phyloP scores from a whole-genome alignment of 345 rosid species.

The Rhizophora apiculata region DNA sequence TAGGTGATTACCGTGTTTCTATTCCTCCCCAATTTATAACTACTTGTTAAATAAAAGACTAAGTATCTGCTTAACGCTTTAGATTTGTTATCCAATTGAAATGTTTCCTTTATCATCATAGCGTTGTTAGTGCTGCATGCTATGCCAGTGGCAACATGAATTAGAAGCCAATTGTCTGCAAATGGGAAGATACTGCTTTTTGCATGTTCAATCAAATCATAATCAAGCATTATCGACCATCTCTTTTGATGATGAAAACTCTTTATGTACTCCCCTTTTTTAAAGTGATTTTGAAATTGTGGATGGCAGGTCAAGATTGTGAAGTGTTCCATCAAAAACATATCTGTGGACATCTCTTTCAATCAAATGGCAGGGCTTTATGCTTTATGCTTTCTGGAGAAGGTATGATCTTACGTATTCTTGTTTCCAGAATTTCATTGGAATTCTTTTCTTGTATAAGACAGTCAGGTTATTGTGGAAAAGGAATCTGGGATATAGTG shows the following conservation, averaged over 20 bases:
- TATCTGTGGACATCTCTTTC: slow-evolving; percentile 88
- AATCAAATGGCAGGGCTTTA: slow-evolving; percentile 84
- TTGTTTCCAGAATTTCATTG: not conserved
- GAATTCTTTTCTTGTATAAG: not conserved
- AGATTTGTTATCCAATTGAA: not conserved
- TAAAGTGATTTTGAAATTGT: slow-evolving; percentile 18
- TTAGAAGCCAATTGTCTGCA: too few species aligned
- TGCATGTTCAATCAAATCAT: too few species aligned
- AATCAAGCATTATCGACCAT: not conserved
- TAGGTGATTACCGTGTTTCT: not conserved
- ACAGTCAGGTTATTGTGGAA: not conserved
- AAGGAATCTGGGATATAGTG: too few species aligned
- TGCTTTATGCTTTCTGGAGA: slow-evolving; percentile 87
- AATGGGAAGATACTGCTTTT: too few species aligned
- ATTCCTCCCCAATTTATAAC: not conserved
- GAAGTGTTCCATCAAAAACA: slow-evolving; percentile 74
- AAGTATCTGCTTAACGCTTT: not conserved
- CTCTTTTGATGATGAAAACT: not conserved
- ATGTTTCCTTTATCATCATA: not conserved
- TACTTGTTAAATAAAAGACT: not conserved
- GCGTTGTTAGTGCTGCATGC: not conserved
- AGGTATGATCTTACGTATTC: slow-evolving; percentile 42
- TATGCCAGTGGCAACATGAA: not conserved
- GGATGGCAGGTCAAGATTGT: slow-evolving; percentile 82
- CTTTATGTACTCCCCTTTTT: not conserved